Evolutionary conservation across 129 eudicot genomes (phyloP).

Genomic region (Helianthus annuus): HanXRQr2.0-SUNRISE NC_035442.2:55101865-55102364

Average conservation of each 20-base stretch:
- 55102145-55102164: background rate
- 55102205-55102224: background rate
- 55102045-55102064: background rate
- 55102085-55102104: background rate
- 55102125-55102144: background rate
- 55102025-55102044: too few species aligned
- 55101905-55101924: too few species aligned
- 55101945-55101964: too few species aligned
- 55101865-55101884: too few species aligned
- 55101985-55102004: too few species aligned
- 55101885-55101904: too few species aligned
- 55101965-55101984: too few species aligned
- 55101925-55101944: too few species aligned
- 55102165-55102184: background rate
- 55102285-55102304: background rate
- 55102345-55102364: conserved; percentile 9
- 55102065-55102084: background rate
- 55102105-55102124: background rate
- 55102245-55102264: background rate
- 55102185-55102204: background rate
- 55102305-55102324: background rate
- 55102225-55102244: conserved; percentile 1
- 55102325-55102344: conserved; percentile 5
- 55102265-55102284: background rate
- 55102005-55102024: too few species aligned